Evolutionary conservation across 352 stramenopile genomes (phyloP).

Genomic region (Aphanomyces astaci): DNA sequence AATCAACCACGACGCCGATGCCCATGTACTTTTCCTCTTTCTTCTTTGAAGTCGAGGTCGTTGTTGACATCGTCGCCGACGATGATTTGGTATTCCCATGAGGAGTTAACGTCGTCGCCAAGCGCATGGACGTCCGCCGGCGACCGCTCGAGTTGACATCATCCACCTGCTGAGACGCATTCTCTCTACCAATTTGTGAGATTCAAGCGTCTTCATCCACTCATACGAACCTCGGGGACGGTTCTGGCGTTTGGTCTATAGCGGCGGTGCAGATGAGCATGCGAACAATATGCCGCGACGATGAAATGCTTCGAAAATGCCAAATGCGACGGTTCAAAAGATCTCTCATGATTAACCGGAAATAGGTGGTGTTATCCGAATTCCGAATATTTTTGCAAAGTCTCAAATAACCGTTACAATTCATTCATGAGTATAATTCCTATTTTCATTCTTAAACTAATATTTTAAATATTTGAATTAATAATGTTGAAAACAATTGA

Average conservation of each 20-base stretch:
- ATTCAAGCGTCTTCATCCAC: background rate
- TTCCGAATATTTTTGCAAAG: too few relatives aligned
- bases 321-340: background rate
- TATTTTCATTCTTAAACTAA: too few relatives aligned
- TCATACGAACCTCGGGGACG: background rate
- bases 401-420: too few relatives aligned
- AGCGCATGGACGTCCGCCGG: background rate
- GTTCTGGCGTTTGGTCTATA: background rate
- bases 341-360: background rate
- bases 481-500: too few relatives aligned
- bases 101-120: background rate
- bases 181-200: background rate
- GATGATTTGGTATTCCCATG: background rate
- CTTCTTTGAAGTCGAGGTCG: background rate
- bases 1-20: conserved; percentile 2
- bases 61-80: background rate
- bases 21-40: conserved; percentile 12
- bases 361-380: background rate
- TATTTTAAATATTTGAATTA: too few relatives aligned
- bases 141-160: background rate
- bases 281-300: background rate
- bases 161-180: background rate
- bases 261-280: conserved; percentile 2
- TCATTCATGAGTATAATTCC: too few relatives aligned
- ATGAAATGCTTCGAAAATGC: background rate